Conservation (phyloP, 306 rosid genomes). For the Lathyrus aphaca region DNA sequence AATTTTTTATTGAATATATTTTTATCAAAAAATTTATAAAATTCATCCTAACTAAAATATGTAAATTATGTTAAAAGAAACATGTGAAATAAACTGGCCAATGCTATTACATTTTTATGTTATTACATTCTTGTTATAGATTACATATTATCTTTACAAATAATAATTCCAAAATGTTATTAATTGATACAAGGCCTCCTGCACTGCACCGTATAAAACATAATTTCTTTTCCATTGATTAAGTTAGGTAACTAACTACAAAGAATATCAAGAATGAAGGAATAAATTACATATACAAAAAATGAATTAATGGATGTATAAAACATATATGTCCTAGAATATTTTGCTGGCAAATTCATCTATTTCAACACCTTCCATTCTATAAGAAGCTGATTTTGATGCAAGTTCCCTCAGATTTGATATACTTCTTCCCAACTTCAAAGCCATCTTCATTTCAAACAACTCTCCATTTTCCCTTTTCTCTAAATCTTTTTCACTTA, state of each 20-base stretch:
- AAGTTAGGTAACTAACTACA: not conserved
- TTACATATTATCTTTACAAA: no score
- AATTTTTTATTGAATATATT: no score
- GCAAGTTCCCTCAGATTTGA: conserved; percentile 34
- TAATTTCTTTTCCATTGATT: not conserved
- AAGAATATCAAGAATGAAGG: not conserved
- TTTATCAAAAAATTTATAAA: no score
- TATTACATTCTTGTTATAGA: no score
- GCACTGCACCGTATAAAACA: not conserved
- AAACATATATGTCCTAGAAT: conserved; percentile 20
- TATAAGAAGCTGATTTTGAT: conserved; percentile 19
- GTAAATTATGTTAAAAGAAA: no score
- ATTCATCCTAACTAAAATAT: no score
- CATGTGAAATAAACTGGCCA: no score
- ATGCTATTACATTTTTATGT: no score
- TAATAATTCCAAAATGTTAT: no score
- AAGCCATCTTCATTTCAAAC: conserved; percentile 31
- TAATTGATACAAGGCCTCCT: no score
- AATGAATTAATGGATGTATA: not conserved
- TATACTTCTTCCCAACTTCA: conserved; percentile 37
- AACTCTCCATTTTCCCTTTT: conserved; percentile 37
- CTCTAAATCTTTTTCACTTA: conserved; percentile 45
- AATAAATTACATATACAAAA: not conserved
- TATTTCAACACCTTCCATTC: conserved; percentile 27
- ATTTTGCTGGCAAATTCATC: conserved; percentile 43